Conservation (phyloP, 257 asterid species). For the Rehmannia glutinosa region DNA sequence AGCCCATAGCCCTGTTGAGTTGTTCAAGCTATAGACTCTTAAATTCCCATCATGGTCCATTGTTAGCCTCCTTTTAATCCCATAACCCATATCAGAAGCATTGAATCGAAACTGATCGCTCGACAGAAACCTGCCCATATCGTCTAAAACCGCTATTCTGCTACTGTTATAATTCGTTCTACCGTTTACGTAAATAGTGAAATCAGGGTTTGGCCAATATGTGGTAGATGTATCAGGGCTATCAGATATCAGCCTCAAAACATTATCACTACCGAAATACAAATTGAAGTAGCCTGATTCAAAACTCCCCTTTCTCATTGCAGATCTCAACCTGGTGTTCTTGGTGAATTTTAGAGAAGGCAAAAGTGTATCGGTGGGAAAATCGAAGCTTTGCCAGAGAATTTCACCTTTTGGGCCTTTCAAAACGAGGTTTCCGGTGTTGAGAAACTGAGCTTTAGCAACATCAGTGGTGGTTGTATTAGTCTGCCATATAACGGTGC, state of each 20-base stretch:
- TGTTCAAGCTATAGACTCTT: conserved; percentile 54
- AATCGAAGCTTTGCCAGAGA: conserved; percentile 69
- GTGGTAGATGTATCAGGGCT: conserved; percentile 48
- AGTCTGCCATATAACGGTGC: conserved; percentile 45
- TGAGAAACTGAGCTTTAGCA: conserved; percentile 41
- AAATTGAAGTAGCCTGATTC: conserved; percentile 55
- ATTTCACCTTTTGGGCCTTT: conserved; percentile 24
- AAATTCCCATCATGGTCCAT: conserved; percentile 66
- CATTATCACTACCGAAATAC: conserved; percentile 56
- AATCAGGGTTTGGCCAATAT: conserved; percentile 71
- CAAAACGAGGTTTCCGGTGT: conserved; percentile 55
- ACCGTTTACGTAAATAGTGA: conserved; percentile 21
- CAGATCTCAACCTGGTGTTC: conserved; percentile 44
- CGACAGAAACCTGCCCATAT: conserved; percentile 46
- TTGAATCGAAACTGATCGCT: conserved; percentile 47
- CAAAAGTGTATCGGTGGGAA: conserved; percentile 55
- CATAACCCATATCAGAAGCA: conserved; percentile 53
- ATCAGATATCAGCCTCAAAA: conserved; percentile 50
- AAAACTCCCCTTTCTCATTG: conserved; percentile 31
- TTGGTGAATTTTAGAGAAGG: conserved; percentile 62
- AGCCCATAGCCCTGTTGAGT: conserved; percentile 53
- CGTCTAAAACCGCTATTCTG: conserved; percentile 47
- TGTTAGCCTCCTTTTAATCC: conserved; percentile 47
- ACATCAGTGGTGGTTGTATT: conserved; percentile 32
- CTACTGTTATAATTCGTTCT: conserved; percentile 64